phyloP scores from a whole-genome alignment of 2,329 filamentous ascomycete species.

The Pseudodiploospora longispora region DNA sequence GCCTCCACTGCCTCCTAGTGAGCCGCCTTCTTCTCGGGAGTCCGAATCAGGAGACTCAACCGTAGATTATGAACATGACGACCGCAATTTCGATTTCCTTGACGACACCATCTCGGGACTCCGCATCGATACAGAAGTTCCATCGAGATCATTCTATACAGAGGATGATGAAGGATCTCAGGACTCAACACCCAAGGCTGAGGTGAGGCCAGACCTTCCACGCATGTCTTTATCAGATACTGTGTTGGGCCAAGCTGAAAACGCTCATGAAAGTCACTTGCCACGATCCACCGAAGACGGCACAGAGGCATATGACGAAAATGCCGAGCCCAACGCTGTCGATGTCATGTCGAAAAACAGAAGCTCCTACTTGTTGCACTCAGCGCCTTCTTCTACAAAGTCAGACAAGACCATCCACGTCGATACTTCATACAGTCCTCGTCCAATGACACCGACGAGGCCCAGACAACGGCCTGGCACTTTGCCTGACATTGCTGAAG shows the following conservation, averaged over 20 bases:
- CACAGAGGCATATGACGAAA: slow-evolving; percentile 11
- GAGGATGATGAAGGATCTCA: slow-evolving; percentile 51
- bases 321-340: slow-evolving; percentile 28
- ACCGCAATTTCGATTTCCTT: slow-evolving; percentile 12
- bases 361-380: slow-evolving; percentile 34
- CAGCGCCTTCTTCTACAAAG: slow-evolving; percentile 27
- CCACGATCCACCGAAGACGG: not conserved
- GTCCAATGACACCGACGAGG: slow-evolving; percentile 8
- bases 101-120: slow-evolving; percentile 20
- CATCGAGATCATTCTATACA: slow-evolving; percentile 19
- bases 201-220: slow-evolving; percentile 23
- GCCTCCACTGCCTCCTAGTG: slow-evolving; percentile 42
- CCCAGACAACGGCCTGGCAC: not conserved
- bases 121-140: slow-evolving; percentile 32
- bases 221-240: slow-evolving; percentile 10
- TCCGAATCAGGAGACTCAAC: not conserved
- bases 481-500: slow-evolving; percentile 18
- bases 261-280: not conserved
- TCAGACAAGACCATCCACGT: slow-evolving; percentile 18
- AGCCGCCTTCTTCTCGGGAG: slow-evolving; percentile 27
- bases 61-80: slow-evolving; percentile 18
- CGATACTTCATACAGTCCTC: slow-evolving; percentile 12
- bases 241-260: slow-evolving; percentile 1
- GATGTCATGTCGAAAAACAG: slow-evolving; percentile 34
- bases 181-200: slow-evolving; percentile 61